These are phyloP conservation scores for Harringtonia aguacate DNA, from an alignment of 2,329 filamentous ascomycete genomes.

Conservation along the genomic window DNA sequence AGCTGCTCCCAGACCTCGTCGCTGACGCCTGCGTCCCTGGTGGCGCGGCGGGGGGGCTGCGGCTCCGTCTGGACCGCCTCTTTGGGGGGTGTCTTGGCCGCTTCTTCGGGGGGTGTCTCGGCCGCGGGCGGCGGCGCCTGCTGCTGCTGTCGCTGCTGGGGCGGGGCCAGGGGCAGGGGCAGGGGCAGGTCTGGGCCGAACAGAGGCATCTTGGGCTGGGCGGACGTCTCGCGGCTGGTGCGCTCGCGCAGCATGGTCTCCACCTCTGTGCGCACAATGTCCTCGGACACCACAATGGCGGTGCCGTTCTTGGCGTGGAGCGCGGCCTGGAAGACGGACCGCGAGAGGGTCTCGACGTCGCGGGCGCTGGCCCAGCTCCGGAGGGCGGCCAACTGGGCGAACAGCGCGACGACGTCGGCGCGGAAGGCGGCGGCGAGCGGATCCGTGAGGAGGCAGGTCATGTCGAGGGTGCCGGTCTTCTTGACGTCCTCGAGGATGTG, in stretches of 20 bases:
- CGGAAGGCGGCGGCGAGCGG: conserved; percentile 20
- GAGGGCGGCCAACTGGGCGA: conserved; percentile 25
- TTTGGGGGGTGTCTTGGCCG: neutral
- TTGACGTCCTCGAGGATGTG: conserved; percentile 7
- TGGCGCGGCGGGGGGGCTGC: neutral
- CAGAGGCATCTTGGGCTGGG: neutral
- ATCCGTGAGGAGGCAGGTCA: conserved; percentile 14
- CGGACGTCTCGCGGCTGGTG: neutral
- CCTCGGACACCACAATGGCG: neutral
- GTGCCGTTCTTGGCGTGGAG: neutral
- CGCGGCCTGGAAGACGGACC: conserved; percentile 32
- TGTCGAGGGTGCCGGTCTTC: conserved; percentile 11
- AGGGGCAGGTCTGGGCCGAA: too few species aligned
- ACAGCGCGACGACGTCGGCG: neutral
- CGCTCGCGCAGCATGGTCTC: conserved; percentile 1
- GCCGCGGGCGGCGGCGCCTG: too few species aligned
- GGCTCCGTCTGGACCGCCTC: too few species aligned
- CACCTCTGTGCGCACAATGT: neutral
- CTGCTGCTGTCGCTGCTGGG: too few species aligned
- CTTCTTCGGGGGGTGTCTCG: neutral
- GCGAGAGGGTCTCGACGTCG: conserved; percentile 46
- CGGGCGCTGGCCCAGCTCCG: conserved; percentile 52
- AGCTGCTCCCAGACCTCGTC: conserved; percentile 54
- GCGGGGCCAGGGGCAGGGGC: too few species aligned
- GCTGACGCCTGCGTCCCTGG: conserved; percentile 45